These are phyloP conservation scores for Metschnikowia koreensis DNA, from an alignment of 805 yeast species.

Conservation along the genomic window DNA sequence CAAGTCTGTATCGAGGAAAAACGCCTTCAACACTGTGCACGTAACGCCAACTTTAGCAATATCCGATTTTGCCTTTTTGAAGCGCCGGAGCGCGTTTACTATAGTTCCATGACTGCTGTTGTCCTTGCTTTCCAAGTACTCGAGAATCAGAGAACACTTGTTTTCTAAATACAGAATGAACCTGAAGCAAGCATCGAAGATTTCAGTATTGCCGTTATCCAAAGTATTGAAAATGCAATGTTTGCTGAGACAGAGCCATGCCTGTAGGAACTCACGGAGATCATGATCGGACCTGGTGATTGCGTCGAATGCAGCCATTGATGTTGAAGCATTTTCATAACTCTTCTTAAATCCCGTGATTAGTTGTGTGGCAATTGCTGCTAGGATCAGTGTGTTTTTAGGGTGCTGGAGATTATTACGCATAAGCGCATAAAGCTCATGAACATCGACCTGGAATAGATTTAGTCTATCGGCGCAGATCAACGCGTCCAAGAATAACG, in stretches of 20 bases:
- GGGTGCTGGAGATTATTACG: conserved; percentile 16
- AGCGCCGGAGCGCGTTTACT: neutral
- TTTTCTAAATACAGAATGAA: conserved; percentile 8
- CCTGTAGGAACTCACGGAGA: conserved; percentile 7
- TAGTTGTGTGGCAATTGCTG: conserved; percentile 8
- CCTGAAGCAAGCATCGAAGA: conserved; percentile 23
- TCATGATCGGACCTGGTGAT: conserved; percentile 1
- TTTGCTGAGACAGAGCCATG: conserved; percentile 15
- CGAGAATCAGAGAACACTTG: conserved; percentile 7
- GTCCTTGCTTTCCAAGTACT: conserved; percentile 1
- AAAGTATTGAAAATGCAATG: conserved; percentile 15
- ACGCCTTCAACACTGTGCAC: conserved; percentile 10
- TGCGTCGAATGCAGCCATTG: conserved; percentile 18
- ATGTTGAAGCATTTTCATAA: neutral
- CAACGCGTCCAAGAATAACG: conserved; percentile 25
- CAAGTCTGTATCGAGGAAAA: conserved; percentile 13
- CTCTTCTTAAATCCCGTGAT: conserved; percentile 1
- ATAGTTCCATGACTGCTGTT: neutral
- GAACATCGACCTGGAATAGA: conserved; percentile 2
- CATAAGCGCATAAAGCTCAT: conserved; percentile 10
- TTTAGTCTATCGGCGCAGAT: conserved; percentile 19
- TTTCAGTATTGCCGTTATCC: conserved; percentile 23
- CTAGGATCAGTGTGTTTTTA: conserved; percentile 12
- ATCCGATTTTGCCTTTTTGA: conserved; percentile 1
- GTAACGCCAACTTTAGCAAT: conserved; percentile 1